Conservation (phyloP, 108 stramenopile species). For the Pseudonitzschia delicatissima region DNA sequence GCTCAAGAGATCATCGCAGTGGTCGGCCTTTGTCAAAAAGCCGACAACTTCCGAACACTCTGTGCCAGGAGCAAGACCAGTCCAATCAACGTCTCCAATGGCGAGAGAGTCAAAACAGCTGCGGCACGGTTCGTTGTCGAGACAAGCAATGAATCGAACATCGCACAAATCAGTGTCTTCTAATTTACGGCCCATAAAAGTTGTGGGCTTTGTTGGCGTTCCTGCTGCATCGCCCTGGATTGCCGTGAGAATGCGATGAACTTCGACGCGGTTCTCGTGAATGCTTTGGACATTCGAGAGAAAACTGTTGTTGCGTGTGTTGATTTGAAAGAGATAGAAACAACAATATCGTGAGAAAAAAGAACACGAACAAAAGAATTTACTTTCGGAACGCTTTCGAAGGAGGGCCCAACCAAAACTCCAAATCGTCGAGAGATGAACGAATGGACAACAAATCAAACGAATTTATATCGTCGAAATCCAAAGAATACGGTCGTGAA, state of each 20-base stretch:
- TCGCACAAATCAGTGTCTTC: conserved; percentile 43
- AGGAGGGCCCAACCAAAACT: too few species aligned
- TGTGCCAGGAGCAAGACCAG: conserved; percentile 68
- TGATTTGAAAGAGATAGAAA: neutral
- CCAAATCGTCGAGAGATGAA: too few species aligned
- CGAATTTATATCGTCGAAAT: too few species aligned
- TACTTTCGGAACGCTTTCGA: too few species aligned
- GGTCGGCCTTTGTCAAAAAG: conserved; percentile 40
- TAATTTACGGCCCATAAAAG: neutral
- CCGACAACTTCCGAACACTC: conserved; percentile 60
- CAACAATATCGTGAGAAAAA: neutral
- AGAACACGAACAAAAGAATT: neutral
- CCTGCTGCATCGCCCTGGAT: neutral
- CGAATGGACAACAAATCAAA: too few species aligned
- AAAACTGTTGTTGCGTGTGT: neutral
- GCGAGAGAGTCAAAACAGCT: conserved; percentile 67
- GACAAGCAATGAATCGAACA: conserved; percentile 59
- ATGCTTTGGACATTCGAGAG: neutral
- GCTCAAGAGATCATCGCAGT: conserved; percentile 45
- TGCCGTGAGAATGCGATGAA: conserved; percentile 1
- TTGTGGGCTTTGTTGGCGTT: neutral
- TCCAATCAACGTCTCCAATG: conserved; percentile 71
- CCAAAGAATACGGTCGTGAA: too few species aligned
- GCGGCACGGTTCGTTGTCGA: conserved; percentile 54
- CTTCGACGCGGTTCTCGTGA: neutral